phyloP scores from a whole-genome alignment of 1,284 basidiomycete genomes.

The Ustilago vetiveriae region DNA sequence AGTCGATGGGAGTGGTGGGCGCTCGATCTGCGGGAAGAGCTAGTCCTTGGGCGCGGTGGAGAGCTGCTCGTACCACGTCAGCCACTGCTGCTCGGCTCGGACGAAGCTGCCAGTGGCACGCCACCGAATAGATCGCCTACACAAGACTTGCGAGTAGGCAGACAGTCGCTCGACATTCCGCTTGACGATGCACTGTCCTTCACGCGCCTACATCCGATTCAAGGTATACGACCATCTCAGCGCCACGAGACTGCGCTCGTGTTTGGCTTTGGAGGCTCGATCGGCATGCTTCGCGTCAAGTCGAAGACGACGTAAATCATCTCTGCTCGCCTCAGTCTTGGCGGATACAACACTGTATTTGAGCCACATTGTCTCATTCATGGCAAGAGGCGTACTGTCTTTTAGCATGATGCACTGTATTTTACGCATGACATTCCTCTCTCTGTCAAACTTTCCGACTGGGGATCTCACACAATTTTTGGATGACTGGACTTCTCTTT shows the following conservation, averaged over 20 bases:
- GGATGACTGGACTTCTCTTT: too few species aligned
- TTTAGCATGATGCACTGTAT: conserved; percentile 9
- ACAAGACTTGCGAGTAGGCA: conserved; percentile 3
- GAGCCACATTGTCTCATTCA: too few species aligned
- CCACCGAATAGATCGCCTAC: conserved; percentile 8
- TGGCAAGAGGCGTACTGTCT: neutral
- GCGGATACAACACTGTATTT: too few species aligned
- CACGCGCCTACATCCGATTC: conserved; percentile 35
- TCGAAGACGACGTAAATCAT: conserved; percentile 4
- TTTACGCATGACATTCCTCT: neutral
- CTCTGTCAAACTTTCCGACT: too few species aligned
- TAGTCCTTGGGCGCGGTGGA: conserved; percentile 39
- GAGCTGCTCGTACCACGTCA: conserved; percentile 35
- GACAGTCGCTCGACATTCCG: conserved; percentile 8
- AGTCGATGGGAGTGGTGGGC: conserved; percentile 47
- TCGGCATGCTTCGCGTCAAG: conserved; percentile 17
- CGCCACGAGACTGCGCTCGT: conserved; percentile 11
- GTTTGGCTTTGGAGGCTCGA: conserved; percentile 43
- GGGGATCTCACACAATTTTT: too few species aligned
- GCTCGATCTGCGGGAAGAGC: conserved; percentile 36
- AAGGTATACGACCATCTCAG: conserved; percentile 5
- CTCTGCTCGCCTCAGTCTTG: too few species aligned
- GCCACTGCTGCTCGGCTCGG: conserved; percentile 16
- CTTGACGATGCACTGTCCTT: conserved; percentile 34
- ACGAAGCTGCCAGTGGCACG: neutral